Percentiles rank a stretch among this genome's conserved stretches.
phyloP scores from a whole-genome alignment of 1,139 yeast species.

The Taphrina betulina region DNA sequence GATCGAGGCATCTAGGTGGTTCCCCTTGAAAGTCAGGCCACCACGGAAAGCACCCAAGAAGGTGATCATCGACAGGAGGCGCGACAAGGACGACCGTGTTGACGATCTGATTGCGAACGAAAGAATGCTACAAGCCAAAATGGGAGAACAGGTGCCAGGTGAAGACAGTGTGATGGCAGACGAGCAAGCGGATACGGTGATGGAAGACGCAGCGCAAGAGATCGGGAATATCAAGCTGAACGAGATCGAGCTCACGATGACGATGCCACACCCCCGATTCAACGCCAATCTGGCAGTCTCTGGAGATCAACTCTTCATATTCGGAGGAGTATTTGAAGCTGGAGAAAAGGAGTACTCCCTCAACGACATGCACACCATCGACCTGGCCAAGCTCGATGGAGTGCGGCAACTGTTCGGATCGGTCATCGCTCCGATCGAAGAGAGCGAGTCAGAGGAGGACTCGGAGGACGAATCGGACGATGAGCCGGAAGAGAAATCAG shows the following conservation, averaged over 20 bases:
- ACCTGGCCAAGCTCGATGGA: conserved; percentile 83
- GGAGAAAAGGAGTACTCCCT: conserved; percentile 82
- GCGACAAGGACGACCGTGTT: conserved; percentile 19
- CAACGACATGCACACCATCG: conserved; percentile 83
- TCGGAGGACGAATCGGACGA: conserved; percentile 58
- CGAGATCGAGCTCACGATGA: conserved; percentile 47
- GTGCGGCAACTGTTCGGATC: conserved; percentile 48
- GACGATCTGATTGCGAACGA: conserved; percentile 32
- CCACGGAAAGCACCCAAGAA: conserved; percentile 50
- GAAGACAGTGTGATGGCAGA: conserved; percentile 59
- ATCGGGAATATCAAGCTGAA: conserved; percentile 55
- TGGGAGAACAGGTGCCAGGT: conserved; percentile 49
- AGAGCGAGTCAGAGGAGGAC: conserved; percentile 56
- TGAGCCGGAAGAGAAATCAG: conserved; percentile 67
- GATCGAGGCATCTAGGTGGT: conserved; percentile 87
- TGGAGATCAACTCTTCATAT: conserved; percentile 80
- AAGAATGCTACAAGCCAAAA: conserved; percentile 66
- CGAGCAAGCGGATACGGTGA: conserved; percentile 50
- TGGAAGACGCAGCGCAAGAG: conserved; percentile 43
- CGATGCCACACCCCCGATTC: conserved; percentile 46
- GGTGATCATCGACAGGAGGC: conserved; percentile 46
- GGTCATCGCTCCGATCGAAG: conserved; percentile 77
- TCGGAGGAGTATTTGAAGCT: conserved; percentile 86
- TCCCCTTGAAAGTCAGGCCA: conserved; percentile 65
- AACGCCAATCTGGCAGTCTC: conserved; percentile 83